A percentile compares a stretch with the other conserved stretches of the same genome.
Conservation (phyloP, 352 stramenopile species). For the Phytophthora agathidicida region DNA sequence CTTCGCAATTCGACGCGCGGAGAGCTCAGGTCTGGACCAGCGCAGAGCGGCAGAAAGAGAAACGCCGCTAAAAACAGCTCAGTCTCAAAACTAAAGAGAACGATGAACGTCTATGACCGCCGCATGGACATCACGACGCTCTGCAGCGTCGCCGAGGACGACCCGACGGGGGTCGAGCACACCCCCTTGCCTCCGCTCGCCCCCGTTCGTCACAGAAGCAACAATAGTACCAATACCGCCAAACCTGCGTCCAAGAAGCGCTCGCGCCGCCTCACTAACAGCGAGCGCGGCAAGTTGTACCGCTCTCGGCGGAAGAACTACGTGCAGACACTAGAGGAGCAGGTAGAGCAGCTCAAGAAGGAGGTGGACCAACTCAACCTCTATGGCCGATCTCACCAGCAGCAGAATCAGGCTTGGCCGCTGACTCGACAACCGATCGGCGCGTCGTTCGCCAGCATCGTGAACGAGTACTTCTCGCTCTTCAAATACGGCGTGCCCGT, state of each 20-base stretch:
- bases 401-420: conserved; percentile 21
- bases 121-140: conserved; percentile 45
- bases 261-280: conserved; percentile 59
- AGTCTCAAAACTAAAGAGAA: too few species aligned
- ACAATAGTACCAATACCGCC: conserved; percentile 1
- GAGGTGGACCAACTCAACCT: conserved; percentile 48
- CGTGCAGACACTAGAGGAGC: conserved; percentile 41
- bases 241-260: conserved; percentile 41
- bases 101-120: conserved; percentile 28
- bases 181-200: conserved; percentile 11
- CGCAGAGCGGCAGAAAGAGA: background rate
- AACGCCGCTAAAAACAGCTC: background rate
- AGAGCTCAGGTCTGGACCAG: conserved; percentile 1
- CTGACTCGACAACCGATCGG: conserved; percentile 19
- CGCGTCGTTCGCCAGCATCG: conserved; percentile 42
- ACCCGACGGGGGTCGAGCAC: background rate
- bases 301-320: conserved; percentile 58
- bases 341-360: conserved; percentile 56
- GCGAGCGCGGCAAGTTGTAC: conserved; percentile 68
- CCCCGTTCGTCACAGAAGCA: conserved; percentile 13
- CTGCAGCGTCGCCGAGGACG: conserved; percentile 16
- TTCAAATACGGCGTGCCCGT: conserved; percentile 66
- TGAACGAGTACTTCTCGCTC: conserved; percentile 68
- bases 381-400: conserved; percentile 12
- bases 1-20: conserved; percentile 22